Percentiles rank a stretch among this genome's conserved stretches.
phyloP scores from a whole-genome alignment of 2,329 filamentous ascomycete species.

The Capronia epimyces region DNA sequence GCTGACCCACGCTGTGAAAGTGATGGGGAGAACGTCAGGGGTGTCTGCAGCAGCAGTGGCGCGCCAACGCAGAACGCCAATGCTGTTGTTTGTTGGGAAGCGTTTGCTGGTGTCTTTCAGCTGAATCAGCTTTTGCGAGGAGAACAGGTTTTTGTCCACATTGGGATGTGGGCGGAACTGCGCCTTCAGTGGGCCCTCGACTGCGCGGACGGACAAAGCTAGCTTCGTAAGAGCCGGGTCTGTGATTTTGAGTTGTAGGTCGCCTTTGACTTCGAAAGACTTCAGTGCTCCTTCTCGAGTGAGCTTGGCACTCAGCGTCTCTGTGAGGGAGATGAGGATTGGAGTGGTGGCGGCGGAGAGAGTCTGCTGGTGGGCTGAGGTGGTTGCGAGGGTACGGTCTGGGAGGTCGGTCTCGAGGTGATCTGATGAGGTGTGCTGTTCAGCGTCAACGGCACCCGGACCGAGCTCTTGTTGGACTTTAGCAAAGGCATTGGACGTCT shows the following conservation, averaged over 20 bases:
- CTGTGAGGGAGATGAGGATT: slow-evolving; percentile 80
- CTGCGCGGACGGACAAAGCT: slow-evolving; percentile 73
- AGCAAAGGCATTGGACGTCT: slow-evolving; percentile 95
- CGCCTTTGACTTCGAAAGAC: slow-evolving; percentile 82
- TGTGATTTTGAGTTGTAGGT: slow-evolving; percentile 83
- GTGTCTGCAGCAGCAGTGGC: slow-evolving; percentile 76
- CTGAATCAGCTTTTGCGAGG: slow-evolving; percentile 74
- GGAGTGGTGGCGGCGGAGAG: slow-evolving; percentile 68
- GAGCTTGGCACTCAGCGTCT: slow-evolving; percentile 84
- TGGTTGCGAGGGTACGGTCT: slow-evolving; percentile 45
- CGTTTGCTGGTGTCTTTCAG: slow-evolving; percentile 81
- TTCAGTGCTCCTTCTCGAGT: slow-evolving; percentile 82
- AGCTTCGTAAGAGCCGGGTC: slow-evolving; percentile 87
- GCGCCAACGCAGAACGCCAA: slow-evolving; percentile 90
- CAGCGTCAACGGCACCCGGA: slow-evolving; percentile 72
- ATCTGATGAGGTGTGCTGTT: slow-evolving; percentile 5
- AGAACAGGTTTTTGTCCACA: slow-evolving; percentile 85
- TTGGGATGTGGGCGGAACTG: slow-evolving; percentile 96
- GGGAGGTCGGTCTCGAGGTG: slow-evolving; percentile 44
- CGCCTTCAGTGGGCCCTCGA: slow-evolving; percentile 57
- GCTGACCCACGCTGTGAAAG: slow-evolving; percentile 97
- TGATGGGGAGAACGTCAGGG: slow-evolving; percentile 76
- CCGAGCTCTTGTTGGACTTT: slow-evolving; percentile 87
- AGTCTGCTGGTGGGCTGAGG: slow-evolving; percentile 43
- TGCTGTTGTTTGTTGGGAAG: slow-evolving; percentile 90